Base-by-base conservation (phyloP, 495 filamentous ascomycete species). In the Penicillium nucicola region DNA sequence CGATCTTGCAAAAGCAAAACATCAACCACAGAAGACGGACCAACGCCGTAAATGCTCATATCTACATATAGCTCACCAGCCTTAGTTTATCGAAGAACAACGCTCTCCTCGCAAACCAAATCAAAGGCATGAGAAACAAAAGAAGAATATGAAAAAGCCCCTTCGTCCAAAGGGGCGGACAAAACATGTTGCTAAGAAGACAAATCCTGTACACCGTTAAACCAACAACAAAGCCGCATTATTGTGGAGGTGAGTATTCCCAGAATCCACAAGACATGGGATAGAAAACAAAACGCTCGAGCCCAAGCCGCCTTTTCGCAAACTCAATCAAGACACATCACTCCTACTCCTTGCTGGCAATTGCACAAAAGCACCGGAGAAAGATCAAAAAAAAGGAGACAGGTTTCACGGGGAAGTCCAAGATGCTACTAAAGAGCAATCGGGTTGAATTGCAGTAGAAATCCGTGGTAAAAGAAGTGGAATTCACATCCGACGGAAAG, bases 11-110 rank as follows among this genome's bases (percentile, higher is more conserved):
- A 36, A 37, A 46, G 42, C 40, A 53, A 59, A 64, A 45, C 47
- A 52, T 48, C 50, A 62, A 55, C 50, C 62, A 58, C 42, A 46
- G 37, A 55, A 49, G 50, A 65, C 56, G 47, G 42, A 53, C 58
- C 50, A 71, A 71, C 71, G 67, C 71, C 71, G 52, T 64, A 62
- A 60, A 74, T 74, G 71, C 71, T 72, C 69, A 69, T 72, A 72
- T 74, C 71, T 74, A 74, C 71, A 74, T 71, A 59, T 61, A 65
- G 57, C 51, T 68, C 66, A 59, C 69, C 62, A 62, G 56, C 62
- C 63, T 69, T 64, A 64, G 57, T 67, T 66, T 61, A 69, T 67
- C 62, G 59, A 72, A 70, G 64, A 62, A 60, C 53, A 60, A 37
- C 52, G 57, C 65, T 65, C 57, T 56, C 56, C 55, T 64, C 58